Base-by-base conservation (phyloP, 768 basidiomycete species). In the Galerina sulciceps region DNA sequence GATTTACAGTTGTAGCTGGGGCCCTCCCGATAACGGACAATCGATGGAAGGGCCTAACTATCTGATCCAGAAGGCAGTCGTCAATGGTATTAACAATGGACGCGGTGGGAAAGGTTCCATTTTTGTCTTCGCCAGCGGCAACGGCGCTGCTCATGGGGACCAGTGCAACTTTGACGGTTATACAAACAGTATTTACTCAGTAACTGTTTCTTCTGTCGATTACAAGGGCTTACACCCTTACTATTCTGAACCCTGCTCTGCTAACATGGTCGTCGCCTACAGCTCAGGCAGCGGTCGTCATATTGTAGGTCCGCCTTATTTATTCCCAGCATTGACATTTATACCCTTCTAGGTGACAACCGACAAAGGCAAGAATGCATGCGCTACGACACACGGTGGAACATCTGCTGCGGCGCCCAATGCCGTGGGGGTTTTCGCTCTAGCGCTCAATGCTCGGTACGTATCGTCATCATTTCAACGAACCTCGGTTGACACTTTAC, bases 91-190 rank as follows among this genome's bases (percentile, higher is more conserved):
- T 38, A 89, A 91, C 72, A 89, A 91, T 35, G 97, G 97, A 1
- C 86, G 97, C 44, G 82, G 75, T 23, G 94, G 95, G 20, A 94
- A 92, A 68, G 97, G 97, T 1, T 94, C 91, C 34, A 81, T 99
- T 60, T 99, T 91, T 64, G 97, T 99, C 23, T 99, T 99, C 68
- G 97, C 97, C 4, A 95, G 93, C 53, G 97, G 97, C 0, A 99
- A 99, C 69, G 97, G 97, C 8, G 97, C 94, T 31, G 83, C 83
- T 8, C 82, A 83, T 54, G 93, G 91, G 15, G 97, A 99, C 69
- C 96, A 99, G 72, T 99, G 97, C 79, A 99, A 99, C 72, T 99
- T 99, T 69, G 96, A 99, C 65, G 97, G 97, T 6, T 99, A 99
- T 72, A 99, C 97, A 11, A 99, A 99, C 71, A 93, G 91, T 67